Base-by-base conservation (phyloP, 2,329 filamentous ascomycete genomes). In the Diaporthe citriasiana region DNA sequence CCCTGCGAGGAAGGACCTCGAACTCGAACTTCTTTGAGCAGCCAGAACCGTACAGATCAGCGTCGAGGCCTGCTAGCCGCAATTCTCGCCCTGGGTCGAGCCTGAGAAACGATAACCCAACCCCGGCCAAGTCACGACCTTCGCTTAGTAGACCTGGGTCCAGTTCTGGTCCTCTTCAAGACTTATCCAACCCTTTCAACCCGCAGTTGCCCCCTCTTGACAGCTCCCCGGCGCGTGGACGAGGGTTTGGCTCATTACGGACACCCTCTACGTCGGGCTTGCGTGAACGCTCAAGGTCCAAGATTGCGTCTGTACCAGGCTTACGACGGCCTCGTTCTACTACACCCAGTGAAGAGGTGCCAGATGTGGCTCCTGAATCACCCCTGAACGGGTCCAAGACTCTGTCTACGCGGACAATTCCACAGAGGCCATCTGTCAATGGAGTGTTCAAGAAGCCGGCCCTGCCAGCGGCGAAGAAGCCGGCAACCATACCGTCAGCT, bases 11-110 rank as follows among this genome's bases (percentile, higher is more conserved):
- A 74, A 90, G 91, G 71, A 86, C 89, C 12, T 94, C 94, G 0
- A 91, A 90, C 73, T 94, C 94, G 0, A 91, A 90, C 72, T 95
- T 97, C 81, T 97, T 94, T 80, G 91, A 91, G 65, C 87, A 91
- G 63, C 87, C 91, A n/a, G 89, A 89, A 74, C 86, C 88, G 9
- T 89, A 89, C 83, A 86, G 87, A 25, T 89, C 93, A 6, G 78
- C 82, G 27, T 89, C 88, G 3, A 83, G 87, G 22, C 84, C 85
- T 7, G 84, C 82, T 63, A 86, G 84, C 35, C 81, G 81, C n/a
- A 79, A 80, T 27, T 89, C 88, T 13, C 83, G 87, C 13, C 88
- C 88, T 3, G 84, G 86, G 79, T 94, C 82, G 77, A 93, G 84
- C 86, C 92, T 84, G 86, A 93, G 81, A 79, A 91, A 82, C 83